Evolutionary conservation across 768 basidiomycete genomes (phyloP).

Genomic region (Filobasidium floriforme): DNA sequence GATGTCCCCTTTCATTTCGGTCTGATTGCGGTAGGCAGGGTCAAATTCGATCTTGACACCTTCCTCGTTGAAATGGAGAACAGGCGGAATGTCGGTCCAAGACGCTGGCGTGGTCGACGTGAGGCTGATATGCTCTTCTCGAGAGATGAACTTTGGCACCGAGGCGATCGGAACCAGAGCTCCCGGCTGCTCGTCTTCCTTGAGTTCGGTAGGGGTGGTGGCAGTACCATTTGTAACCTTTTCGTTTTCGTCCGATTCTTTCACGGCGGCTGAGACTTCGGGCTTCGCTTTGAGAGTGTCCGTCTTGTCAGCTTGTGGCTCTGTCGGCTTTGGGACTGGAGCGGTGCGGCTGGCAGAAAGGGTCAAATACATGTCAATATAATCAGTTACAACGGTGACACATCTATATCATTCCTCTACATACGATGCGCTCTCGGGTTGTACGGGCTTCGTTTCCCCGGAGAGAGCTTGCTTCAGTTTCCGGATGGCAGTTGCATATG

Average conservation of each 20-base stretch:
- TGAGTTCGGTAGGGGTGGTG: too few relatives aligned
- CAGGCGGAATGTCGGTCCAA: conserved; percentile 75
- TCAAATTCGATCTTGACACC: conserved; percentile 63
- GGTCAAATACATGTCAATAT: background rate
- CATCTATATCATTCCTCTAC: background rate
- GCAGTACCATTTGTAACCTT: background rate
- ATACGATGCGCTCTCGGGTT: conserved; percentile 1
- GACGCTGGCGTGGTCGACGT: conserved; percentile 74
- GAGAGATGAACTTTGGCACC: conserved; percentile 51
- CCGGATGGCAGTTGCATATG: conserved; percentile 12
- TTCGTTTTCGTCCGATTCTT: background rate
- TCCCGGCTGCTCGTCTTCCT: background rate
- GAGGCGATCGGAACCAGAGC: conserved; percentile 39
- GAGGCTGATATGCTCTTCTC: conserved; percentile 62
- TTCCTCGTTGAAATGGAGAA: conserved; percentile 66
- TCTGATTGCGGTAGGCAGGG: conserved; percentile 55
- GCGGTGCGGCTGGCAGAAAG: background rate
- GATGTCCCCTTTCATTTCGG: conserved; percentile 61
- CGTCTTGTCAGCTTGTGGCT: background rate
- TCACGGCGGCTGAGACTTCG: background rate
- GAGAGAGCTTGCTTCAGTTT: conserved; percentile 13
- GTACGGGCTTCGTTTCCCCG: background rate
- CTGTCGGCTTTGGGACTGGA: background rate
- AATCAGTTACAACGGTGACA: background rate
- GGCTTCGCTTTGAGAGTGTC: background rate